Evolutionary conservation across 305 asterid species (phyloP).

Genomic region (Fraxinus velutina): DNA sequence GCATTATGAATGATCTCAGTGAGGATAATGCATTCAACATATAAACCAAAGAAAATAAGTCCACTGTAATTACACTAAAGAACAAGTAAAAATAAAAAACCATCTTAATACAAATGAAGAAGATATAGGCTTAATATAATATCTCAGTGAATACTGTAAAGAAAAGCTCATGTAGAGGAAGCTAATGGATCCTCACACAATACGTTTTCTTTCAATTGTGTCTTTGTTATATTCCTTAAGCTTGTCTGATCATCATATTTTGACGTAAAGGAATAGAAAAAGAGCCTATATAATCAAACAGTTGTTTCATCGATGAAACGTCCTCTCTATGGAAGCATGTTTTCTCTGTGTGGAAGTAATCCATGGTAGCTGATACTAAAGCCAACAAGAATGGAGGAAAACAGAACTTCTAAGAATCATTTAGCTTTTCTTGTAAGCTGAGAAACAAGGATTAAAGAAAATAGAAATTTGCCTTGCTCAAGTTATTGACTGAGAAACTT

Average conservation of each 20-base stretch:
- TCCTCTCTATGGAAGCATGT: neutral
- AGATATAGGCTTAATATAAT: neutral
- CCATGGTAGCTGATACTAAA: neutral
- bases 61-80: neutral
- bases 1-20: slow-evolving; percentile 26
- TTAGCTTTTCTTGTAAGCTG: neutral
- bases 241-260: neutral
- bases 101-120: neutral
- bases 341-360: neutral
- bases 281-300: neutral
- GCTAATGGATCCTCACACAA: neutral
- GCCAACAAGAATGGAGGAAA: neutral
- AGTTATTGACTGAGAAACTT: neutral
- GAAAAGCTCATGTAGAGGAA: neutral
- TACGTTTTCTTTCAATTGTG: neutral
- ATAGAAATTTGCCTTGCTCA: neutral
- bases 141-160: neutral
- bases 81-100: neutral
- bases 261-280: neutral
- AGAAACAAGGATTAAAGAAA: neutral
- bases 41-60: neutral
- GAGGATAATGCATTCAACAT: slow-evolving; percentile 5
- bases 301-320: neutral
- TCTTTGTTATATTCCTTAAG: neutral
- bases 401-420: neutral